Evolutionary conservation across 495 filamentous ascomycete genomes (phyloP), one percentile per base, ranked within the genome.

Genomic region (Staphylotrichum longicolle): DNA sequence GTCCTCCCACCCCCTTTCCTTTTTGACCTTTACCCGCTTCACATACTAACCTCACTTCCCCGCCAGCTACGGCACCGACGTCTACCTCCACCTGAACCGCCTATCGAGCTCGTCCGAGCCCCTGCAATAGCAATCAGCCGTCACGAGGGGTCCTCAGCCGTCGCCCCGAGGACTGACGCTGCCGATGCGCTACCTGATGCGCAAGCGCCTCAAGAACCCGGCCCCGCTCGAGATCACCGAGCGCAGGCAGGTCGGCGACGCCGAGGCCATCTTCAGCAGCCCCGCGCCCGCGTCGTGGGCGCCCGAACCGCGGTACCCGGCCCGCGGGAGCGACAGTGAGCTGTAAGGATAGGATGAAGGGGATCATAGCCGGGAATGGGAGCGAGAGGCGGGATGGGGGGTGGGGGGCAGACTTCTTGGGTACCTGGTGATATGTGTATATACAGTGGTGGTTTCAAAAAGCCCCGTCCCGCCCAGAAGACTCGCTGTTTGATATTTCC

Each of bases 91-190:
- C 74, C 84, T 98, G 15, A 98, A 98, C 78, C 84, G 94, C 58
- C 83, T 98, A 10, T 95, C 90, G 41, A 96, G 91, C 72, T 96
- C 90, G 55, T 96, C 93, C 15, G 94, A 98, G 73, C 94, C 94
- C 58, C 81, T 98, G 41, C 93, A 97, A 90, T 98, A 93, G 88
- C 88, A 95, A 95, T 82, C 83, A 93, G 87, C 91, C 83, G 91
- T 92, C 91, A 93, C 88, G 90, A 93, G 90, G 85, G 90, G 85
- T 54, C 30, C 45, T 15, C 45, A 35, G 33, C 32, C 77, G 82
- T 76, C 88, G 67, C 78, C 90, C 81, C 91, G 85, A 90, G 90
- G 90, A 94, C 89, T 94, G 91, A 88, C 90, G 82, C 79, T 85
- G 65, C 80, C 81, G 61, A 72, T 77, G 64, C 72, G 74, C 66